Evolutionary conservation across 2,329 filamentous ascomycete genomes (phyloP).

Genomic region (Aspergillus fumigatus): DNA sequence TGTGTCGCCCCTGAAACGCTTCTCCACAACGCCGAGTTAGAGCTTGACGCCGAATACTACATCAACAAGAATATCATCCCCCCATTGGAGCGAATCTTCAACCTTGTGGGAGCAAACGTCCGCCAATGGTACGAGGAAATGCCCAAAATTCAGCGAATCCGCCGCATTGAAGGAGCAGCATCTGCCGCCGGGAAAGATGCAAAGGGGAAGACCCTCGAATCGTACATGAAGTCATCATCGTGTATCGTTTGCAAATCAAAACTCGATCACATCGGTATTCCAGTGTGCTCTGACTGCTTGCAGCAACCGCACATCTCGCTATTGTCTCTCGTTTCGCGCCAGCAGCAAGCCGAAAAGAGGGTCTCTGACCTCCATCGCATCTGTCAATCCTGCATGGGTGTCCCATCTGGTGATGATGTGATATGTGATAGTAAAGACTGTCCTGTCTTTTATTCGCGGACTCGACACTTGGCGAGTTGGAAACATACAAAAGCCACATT

Average conservation of each 20-base stretch:
- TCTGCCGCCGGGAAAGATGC: slow-evolving; percentile 30
- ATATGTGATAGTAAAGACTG: slow-evolving; percentile 87
- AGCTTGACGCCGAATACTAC: slow-evolving; percentile 93
- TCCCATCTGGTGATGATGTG: slow-evolving; percentile 72
- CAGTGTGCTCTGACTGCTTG: slow-evolving; percentile 39
- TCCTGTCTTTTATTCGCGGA: slow-evolving; percentile 71
- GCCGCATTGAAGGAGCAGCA: slow-evolving; percentile 50
- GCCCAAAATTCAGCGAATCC: slow-evolving; percentile 79
- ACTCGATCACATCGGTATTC: slow-evolving; percentile 43
- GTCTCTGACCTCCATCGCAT: slow-evolving; percentile 62
- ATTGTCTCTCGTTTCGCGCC: slow-evolving; percentile 56
- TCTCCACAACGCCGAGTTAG: slow-evolving; percentile 68
- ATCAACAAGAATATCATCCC: slow-evolving; percentile 94
- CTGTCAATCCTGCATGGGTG: slow-evolving; percentile 74
- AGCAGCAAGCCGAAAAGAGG: slow-evolving; percentile 61
- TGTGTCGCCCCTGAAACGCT: slow-evolving; percentile 84
- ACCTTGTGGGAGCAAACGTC: slow-evolving; percentile 88
- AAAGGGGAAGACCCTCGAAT: slow-evolving; percentile 73
- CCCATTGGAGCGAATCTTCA: slow-evolving; percentile 92
- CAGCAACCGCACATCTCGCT: slow-evolving; percentile 53
- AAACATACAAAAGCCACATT: slow-evolving; percentile 34
- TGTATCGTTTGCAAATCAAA: slow-evolving; percentile 72
- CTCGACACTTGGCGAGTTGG: slow-evolving; percentile 33
- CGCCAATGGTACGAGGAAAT: slow-evolving; percentile 92
- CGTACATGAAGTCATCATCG: slow-evolving; percentile 77